phyloP scores from a whole-genome alignment of 805 yeast genomes.

The Candida gorgasii region DNA sequence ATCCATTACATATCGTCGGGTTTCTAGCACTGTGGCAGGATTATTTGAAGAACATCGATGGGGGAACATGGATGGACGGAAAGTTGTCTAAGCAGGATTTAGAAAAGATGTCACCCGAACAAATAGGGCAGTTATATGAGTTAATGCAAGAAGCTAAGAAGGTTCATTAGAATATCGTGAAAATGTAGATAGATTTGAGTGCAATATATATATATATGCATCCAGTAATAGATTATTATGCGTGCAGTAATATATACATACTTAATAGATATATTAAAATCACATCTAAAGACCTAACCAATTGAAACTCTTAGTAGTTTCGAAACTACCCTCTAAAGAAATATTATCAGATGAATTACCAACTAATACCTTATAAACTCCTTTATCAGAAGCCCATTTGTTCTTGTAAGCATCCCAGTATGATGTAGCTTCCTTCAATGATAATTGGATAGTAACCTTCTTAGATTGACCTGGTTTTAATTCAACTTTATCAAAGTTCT shows the following conservation, averaged over 20 bases:
- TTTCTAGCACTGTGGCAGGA: constrained; percentile 95
- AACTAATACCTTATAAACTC: constrained; percentile 48
- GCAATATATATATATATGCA: too few species aligned
- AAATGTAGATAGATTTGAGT: background rate
- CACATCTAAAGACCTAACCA: constrained; percentile 13
- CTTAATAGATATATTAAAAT: background rate
- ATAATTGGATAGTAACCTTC: constrained; percentile 37
- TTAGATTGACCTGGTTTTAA: constrained; percentile 46
- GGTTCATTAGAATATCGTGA: background rate
- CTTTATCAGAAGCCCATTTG: constrained; percentile 55
- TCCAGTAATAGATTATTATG: too few species aligned
- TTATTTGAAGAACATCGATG: constrained; percentile 59
- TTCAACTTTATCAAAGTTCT: constrained; percentile 53
- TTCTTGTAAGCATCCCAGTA: constrained; percentile 51
- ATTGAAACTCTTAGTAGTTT: constrained; percentile 17
- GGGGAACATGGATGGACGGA: constrained; percentile 42
- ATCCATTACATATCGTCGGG: constrained; percentile 92
- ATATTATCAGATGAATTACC: constrained; percentile 42
- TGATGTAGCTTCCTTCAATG: constrained; percentile 49
- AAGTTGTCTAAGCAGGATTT: constrained; percentile 62
- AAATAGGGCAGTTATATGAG: constrained; percentile 76
- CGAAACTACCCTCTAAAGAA: constrained; percentile 18
- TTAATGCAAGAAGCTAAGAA: constrained; percentile 70
- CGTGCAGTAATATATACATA: too few species aligned
- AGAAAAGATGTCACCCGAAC: constrained; percentile 88